Evolutionary conservation across 2,329 filamentous ascomycete species (phyloP).

Genomic region (Alternaria incomplexa): DNA sequence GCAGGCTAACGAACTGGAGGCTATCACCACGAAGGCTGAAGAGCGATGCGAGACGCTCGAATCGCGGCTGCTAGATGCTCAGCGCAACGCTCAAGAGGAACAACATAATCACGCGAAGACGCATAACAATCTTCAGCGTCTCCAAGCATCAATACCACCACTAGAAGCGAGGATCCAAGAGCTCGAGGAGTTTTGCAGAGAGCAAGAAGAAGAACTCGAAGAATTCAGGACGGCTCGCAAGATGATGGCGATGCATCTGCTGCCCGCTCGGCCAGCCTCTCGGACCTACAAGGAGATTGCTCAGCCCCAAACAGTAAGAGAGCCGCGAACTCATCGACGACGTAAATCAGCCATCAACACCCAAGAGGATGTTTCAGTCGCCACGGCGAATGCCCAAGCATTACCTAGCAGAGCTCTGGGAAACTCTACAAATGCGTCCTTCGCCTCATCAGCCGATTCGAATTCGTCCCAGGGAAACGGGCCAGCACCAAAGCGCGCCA

Average conservation of each 20-base stretch:
- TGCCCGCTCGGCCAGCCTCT: slow-evolving; percentile 14
- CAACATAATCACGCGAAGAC: slow-evolving; percentile 20
- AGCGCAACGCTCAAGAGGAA: slow-evolving; percentile 6
- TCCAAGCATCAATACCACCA: slow-evolving; percentile 22
- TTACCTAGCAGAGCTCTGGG: slow-evolving; percentile 24
- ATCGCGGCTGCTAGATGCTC: slow-evolving; percentile 21
- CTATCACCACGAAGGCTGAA: slow-evolving; percentile 15
- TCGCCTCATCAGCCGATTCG: slow-evolving; percentile 25
- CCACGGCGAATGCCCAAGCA: not conserved
- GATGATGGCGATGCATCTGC: slow-evolving; percentile 34
- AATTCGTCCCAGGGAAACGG: slow-evolving; percentile 24
- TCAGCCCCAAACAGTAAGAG: slow-evolving; percentile 15
- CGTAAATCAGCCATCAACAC: slow-evolving; percentile 27
- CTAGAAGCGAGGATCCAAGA: slow-evolving; percentile 31
- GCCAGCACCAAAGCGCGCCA: slow-evolving; percentile 52
- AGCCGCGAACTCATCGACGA: slow-evolving; percentile 27
- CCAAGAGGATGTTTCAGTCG: slow-evolving; percentile 11
- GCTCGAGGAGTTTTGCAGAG: slow-evolving; percentile 31
- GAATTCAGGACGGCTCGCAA: slow-evolving; percentile 32
- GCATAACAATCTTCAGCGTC: slow-evolving; percentile 18
- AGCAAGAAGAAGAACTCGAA: slow-evolving; percentile 40
- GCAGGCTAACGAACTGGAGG: slow-evolving; percentile 23
- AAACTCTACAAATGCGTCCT: slow-evolving; percentile 27
- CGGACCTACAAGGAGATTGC: slow-evolving; percentile 16
- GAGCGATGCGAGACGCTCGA: slow-evolving; percentile 23